Base-by-base conservation (phyloP, 2,329 filamentous ascomycete genomes). In the Rhexocercosporidium sp. region DNA sequence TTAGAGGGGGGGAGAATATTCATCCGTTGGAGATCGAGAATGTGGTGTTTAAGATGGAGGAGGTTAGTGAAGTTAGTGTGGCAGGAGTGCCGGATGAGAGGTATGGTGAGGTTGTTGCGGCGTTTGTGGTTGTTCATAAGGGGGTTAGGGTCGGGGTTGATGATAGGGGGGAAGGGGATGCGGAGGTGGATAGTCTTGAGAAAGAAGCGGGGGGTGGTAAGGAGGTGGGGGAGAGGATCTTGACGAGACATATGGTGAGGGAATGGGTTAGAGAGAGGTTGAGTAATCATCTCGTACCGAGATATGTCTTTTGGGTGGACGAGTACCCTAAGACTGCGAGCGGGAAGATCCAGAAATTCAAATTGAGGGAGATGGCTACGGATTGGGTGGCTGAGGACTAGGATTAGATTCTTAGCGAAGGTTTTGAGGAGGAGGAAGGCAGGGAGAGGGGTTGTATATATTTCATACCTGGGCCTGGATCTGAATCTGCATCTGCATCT, bases 341-440 rank as follows among this genome's bases (percentile, higher is more conserved):
- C 78, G 95, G 95, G 27, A 99, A 99, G 86, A 94, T 98, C 65
- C 93, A 97, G 81, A 97, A 98, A 82, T 97, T 92, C 78, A 95
- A 91, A 81, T 78, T 98, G 74, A 86, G 88, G 75, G 91, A 94
- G 18, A 81, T 85, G 75, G 94, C 60, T 27, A 37, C 16, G 46
- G 60, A 62, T 47, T 62, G 60, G 60, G 29, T 62, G 16, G 44
- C 22, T 25, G 46, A 62, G 31, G 60, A 54, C 18, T 51, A 39
- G 88, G 0, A 76, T 85, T 46, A 73, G 81, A 71, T 70, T 86
- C 63, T 69, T 88, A 56, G 65, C 68, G 11, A 41, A 11, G 16
- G 37, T 41, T 11, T 14, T 41, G 11, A 41, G 11, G 37, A 12
- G 37, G 3, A 11, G 37, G 16, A 41, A 41, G 37, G 14, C 6